Conservation (phyloP, 2,329 filamentous ascomycete species). For the Catunica adiposa region DNA sequence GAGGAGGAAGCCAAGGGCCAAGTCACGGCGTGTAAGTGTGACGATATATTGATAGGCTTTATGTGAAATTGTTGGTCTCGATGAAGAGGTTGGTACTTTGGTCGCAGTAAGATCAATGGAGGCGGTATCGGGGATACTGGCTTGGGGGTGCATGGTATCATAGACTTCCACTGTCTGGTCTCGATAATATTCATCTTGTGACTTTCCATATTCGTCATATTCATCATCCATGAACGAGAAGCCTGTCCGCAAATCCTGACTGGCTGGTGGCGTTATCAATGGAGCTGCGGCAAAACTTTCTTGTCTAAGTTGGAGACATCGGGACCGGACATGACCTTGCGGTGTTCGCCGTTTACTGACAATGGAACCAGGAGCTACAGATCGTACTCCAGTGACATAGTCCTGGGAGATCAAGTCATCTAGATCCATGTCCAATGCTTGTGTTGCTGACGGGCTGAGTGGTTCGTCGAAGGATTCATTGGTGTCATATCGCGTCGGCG, state of each 20-base stretch:
- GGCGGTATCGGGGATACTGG: neutral
- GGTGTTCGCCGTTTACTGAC: neutral
- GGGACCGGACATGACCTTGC: neutral
- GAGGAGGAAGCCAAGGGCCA: neutral
- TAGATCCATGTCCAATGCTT: slow-evolving; percentile 11
- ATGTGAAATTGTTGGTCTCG: neutral
- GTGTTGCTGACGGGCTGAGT: slow-evolving; percentile 6
- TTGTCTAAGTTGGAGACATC: neutral
- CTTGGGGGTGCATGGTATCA: neutral
- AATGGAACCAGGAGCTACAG: neutral
- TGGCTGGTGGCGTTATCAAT: slow-evolving; percentile 9
- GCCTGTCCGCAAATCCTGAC: neutral
- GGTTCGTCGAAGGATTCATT: neutral
- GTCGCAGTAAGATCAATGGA: neutral
- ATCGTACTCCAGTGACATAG: neutral
- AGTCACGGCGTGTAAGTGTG: neutral
- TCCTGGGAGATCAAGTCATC: slow-evolving; percentile 9
- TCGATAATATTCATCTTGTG: neutral
- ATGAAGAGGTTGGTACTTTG: neutral
- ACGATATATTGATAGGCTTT: neutral
- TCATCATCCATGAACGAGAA: slow-evolving; percentile 2
- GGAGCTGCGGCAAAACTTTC: neutral
- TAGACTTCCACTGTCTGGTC: neutral
- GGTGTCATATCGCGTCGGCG: neutral
- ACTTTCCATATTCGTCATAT: neutral